Conservation (phyloP, 257 asterid genomes). For the Solanum raphanifolium region DNA sequence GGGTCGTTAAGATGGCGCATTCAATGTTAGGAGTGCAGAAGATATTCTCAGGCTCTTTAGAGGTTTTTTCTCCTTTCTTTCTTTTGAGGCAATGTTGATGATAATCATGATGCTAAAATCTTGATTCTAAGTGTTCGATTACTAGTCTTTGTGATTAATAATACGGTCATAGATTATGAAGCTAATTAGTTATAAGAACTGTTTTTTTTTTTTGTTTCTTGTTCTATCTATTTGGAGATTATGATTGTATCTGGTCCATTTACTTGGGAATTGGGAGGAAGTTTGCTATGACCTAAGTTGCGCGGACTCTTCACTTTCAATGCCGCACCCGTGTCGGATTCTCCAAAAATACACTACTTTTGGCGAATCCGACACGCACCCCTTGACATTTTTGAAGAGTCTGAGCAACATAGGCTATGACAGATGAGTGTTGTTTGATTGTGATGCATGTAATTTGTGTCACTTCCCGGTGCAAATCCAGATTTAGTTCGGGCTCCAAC, state of each 20-base stretch:
- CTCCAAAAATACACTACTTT: too few species aligned
- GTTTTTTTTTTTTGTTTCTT: background rate
- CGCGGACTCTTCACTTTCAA: too few species aligned
- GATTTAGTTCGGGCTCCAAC: background rate
- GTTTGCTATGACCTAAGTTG: too few species aligned
- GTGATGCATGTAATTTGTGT: background rate
- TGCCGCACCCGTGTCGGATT: too few species aligned
- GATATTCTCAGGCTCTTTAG: background rate
- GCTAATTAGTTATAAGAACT: background rate
- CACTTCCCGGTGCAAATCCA: background rate
- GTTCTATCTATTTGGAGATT: background rate
- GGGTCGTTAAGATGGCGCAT: background rate
- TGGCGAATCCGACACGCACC: too few species aligned
- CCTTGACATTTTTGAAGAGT: too few species aligned
- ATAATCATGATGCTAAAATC: background rate
- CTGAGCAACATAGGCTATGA: too few species aligned
- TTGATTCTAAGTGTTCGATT: background rate
- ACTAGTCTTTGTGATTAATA: background rate
- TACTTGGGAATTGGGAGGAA: background rate
- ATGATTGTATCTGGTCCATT: background rate
- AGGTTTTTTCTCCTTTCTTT: background rate
- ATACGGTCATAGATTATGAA: background rate
- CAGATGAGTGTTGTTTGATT: background rate
- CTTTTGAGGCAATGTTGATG: slow-evolving; percentile 6
- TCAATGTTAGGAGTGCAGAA: background rate